Evolutionary conservation across 371 early-diverging fungal genomes (phyloP).

Genomic region (Vairimorpha ceranae): DNA sequence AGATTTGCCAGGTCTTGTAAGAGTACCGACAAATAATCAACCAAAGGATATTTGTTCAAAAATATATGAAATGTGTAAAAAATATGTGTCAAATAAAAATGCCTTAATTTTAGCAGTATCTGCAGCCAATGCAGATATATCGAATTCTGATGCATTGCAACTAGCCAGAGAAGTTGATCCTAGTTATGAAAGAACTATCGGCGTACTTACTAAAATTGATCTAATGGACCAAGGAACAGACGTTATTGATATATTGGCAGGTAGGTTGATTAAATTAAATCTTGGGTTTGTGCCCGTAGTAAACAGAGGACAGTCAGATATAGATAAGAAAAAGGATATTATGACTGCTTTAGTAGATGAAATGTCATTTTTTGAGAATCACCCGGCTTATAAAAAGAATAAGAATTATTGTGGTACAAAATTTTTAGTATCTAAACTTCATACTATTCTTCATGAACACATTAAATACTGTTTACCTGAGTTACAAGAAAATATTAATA

Average conservation of each 20-base stretch:
- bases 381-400: conserved; percentile 80
- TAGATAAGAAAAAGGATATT: conserved; percentile 79
- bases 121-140: conserved; percentile 78
- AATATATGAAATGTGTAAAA: conserved; percentile 93
- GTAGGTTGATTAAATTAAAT: conserved; percentile 80
- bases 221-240: conserved; percentile 96
- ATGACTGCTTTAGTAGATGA: conserved; percentile 75
- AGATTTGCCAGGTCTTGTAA: conserved; percentile 80
- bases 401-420: conserved; percentile 94
- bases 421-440: conserved; percentile 82
- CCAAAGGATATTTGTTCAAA: conserved; percentile 75
- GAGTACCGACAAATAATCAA: conserved; percentile 69
- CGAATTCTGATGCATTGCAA: conserved; percentile 83
- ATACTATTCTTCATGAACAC: conserved; percentile 69
- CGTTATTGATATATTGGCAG: conserved; percentile 90
- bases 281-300: conserved; percentile 75
- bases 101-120: conserved; percentile 88
- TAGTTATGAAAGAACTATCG: conserved; percentile 72
- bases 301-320: conserved; percentile 66
- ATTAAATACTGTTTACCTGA: conserved; percentile 52
- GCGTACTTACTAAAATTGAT: conserved; percentile 83
- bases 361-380: conserved; percentile 78
- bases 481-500: conserved; percentile 52
- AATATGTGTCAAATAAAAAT: conserved; percentile 78
- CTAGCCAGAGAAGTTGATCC: conserved; percentile 81